Evolutionary conservation across 257 asterid species (phyloP).

Genomic region (Vinca minor): DNA sequence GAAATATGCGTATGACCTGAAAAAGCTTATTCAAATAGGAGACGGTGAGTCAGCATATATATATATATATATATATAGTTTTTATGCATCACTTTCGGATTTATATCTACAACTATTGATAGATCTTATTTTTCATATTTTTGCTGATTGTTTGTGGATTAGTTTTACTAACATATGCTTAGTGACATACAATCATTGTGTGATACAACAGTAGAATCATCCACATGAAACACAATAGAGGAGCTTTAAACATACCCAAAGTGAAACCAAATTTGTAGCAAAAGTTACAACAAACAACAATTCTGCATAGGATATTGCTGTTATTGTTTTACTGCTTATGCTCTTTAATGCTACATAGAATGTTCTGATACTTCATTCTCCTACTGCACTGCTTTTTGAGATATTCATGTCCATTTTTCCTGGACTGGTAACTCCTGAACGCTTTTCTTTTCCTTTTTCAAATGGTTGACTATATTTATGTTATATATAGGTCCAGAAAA

Average conservation of each 20-base stretch:
- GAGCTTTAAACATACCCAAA: not conserved
- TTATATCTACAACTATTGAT: not conserved
- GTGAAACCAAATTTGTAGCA: not conserved
- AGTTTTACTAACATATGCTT: too few relatives aligned
- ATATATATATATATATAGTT: too few relatives aligned
- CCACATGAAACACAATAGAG: not conserved
- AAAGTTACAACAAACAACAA: too few relatives aligned
- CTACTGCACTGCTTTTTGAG: not conserved
- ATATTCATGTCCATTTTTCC: not conserved
- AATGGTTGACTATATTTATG: slow-evolving; percentile 16
- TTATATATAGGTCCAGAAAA: slow-evolving; percentile 73
- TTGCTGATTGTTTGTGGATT: not conserved
- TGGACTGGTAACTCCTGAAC: too few relatives aligned
- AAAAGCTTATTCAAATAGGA: slow-evolving; percentile 73
- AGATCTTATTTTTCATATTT: not conserved
- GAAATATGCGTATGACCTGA: slow-evolving; percentile 74
- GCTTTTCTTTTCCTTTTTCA: not conserved
- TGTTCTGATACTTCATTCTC: not conserved
- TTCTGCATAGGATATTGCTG: too few relatives aligned
- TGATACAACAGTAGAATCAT: not conserved
- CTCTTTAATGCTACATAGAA: not conserved
- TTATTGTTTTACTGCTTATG: too few relatives aligned
- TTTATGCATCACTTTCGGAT: not conserved
- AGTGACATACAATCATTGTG: too few relatives aligned
- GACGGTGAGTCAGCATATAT: slow-evolving; percentile 59